These are phyloP conservation scores for Tephrocybe sp. DNA, from an alignment of 768 basidiomycete genomes.

Conservation along the genomic window DNA sequence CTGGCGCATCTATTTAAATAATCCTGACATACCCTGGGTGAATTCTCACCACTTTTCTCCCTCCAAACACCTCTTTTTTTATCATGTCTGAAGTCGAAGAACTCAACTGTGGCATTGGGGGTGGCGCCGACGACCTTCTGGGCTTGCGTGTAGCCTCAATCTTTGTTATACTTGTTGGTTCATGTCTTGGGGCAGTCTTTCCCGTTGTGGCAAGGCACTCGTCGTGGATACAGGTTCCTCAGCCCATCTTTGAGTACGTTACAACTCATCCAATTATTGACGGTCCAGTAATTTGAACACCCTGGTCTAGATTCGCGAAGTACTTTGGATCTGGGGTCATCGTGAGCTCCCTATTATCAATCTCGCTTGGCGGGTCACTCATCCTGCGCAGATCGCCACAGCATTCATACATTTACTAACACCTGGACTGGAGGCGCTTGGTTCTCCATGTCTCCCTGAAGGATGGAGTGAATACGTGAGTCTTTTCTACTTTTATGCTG, in stretches of 20 bases:
- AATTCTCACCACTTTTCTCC: too few relatives aligned
- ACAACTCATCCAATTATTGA: too few relatives aligned
- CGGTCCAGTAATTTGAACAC: too few relatives aligned
- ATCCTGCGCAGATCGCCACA: constrained; percentile 86
- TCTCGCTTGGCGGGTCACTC: too few relatives aligned
- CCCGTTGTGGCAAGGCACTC: constrained; percentile 62
- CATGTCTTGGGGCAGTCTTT: constrained; percentile 62
- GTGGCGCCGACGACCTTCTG: constrained; percentile 46
- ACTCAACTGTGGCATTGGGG: constrained; percentile 48
- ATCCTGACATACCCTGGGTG: too few relatives aligned
- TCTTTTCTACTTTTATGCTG: constrained; percentile 9
- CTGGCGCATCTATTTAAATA: too few relatives aligned
- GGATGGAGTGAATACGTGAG: constrained; percentile 77
- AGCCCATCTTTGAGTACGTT: constrained; percentile 67
- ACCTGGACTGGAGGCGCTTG: constrained; percentile 71
- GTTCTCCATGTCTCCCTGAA: constrained; percentile 63
- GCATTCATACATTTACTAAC: constrained; percentile 83
- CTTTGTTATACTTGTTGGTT: constrained; percentile 69
- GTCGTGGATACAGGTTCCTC: constrained; percentile 54
- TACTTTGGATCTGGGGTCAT: constrained; percentile 91
- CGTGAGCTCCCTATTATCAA: constrained; percentile 37
- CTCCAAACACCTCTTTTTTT: too few relatives aligned
- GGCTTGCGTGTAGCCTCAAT: constrained; percentile 66
- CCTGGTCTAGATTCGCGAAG: constrained; percentile 64
- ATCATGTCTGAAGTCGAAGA: constrained; percentile 16